Evolutionary conservation across 2,329 filamentous ascomycete species (phyloP), one percentile per base, ranked within the genome.

Genomic region (Chrysoporthe austroafricana): DNA sequence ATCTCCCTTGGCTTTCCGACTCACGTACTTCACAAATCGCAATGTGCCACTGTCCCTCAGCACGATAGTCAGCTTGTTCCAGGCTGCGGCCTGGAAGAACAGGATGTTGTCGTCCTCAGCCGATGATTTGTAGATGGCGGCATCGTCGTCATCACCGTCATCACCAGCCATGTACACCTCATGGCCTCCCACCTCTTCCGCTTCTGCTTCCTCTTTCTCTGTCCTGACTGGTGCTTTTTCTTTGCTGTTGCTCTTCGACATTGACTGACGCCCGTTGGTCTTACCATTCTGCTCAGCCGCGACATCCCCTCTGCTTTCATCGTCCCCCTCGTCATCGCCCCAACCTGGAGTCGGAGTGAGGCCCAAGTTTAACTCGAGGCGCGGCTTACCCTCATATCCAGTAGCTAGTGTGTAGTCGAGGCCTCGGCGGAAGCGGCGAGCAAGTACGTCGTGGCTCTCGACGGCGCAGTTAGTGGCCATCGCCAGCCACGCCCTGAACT

Each of bases 21-120:
- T 96, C 32, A 99, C 91, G 78, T 98, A 99, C 83, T 98, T 99
- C 75, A 98, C 94, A 77, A 99, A 99, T 77, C 93, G 90, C 76
- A 99, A 83, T 16, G 91, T 91, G 16, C 93, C 94, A 72, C 88
- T 89, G 77, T 99, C 96, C 67, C 96, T 87, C 72, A 98, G 82
- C 43, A 98, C 96, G 72, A 99, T 88, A 71, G 91, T 94, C 82
- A 99, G 85, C 71, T 91, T 93, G 79, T 98, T 98, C 96, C 96
- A 99, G 18, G 86, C 78, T 1, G 86, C 84, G 9, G 84, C 83
- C 77, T 88, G 86, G 82, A 86, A 88, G 79, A 88, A 88, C 59
- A 89, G 81, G 70, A 88, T 88, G 77, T 88, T 88, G 79, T 89
- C 86, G 60, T 97, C 94, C 64, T 96, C 95, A 52, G 88, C 85